Evolutionary conservation across 2,329 filamentous ascomycete genomes (phyloP), one percentile per base, ranked within the genome.

Genomic region (Fusarium denticulatum): DNA sequence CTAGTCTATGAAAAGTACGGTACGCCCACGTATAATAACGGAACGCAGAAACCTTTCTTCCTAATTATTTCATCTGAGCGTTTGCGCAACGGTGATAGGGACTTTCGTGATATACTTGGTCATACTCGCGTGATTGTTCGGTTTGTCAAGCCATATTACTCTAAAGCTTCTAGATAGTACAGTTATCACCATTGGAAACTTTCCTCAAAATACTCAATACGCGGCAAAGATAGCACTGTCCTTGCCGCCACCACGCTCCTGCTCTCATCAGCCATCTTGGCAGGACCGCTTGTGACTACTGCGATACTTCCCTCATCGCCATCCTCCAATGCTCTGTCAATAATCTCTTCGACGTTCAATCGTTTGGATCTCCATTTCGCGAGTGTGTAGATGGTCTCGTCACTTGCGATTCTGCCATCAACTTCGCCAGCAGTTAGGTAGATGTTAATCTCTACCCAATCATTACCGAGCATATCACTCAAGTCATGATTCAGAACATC

Each of bases 191-290:
- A 69, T 20, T 69, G 64, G 7, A 69, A 69, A 9, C 66, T 69
- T 36, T 69, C 66, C 12, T 69, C 66, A 7, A 69, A 69, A 36
- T 69, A 69, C 15, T 69, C 57, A 13, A 69, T 42, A 7, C 13
- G 24, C 16, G 64, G 34, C 4, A 24, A 12, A 18, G 15, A 52
- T 2, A 18, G 20, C 7, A 36, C 12, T 12, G 42, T 37, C 15
- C 49, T 53, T 13, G 39, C 37, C 16, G 22, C 37, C 7, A 69
- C 64, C 11, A 36, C 64, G 9, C 20, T 2, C 9, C 66, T 55
- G 20, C 64, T 69, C 14, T 69, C 64, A 32, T 69, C 64, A 3
- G 66, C 66, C 66, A 69, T 69, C 18, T 28, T 69, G 20, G 37
- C 57, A 2, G 57, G 66, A 4, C 66, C 66, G n/a, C 66, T 69